Percentiles rank a stretch among this genome's conserved stretches.
Evolutionary conservation across 176 grass and related monocot species (phyloP).

Genomic region (Oryza meyeriana): DNA sequence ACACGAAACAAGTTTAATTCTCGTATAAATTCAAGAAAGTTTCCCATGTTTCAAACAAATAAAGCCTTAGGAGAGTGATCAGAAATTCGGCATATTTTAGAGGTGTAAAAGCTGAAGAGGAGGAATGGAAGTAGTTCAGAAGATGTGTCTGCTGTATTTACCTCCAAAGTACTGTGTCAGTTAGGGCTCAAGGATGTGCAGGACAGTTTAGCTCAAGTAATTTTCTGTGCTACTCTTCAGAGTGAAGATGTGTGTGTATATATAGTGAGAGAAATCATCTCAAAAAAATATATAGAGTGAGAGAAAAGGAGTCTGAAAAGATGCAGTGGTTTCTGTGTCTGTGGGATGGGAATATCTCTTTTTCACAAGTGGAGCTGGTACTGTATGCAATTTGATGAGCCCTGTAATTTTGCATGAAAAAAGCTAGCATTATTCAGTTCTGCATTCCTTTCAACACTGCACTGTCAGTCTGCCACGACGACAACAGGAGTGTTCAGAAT

Average conservation of each 20-base stretch:
- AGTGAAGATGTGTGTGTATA: not conserved
- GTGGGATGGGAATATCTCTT: conserved; percentile 5
- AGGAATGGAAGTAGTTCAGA: not conserved
- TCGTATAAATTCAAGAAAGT: not conserved
- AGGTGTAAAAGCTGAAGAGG: not conserved
- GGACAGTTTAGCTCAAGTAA: not conserved
- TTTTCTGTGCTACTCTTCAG: not conserved
- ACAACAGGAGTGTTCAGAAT: not conserved
- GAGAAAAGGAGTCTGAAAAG: conserved; percentile 27
- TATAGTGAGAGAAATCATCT: not conserved
- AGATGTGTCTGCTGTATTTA: not conserved
- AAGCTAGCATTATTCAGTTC: not conserved
- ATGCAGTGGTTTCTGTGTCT: conserved; percentile 17
- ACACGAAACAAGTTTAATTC: not conserved
- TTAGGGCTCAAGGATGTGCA: not conserved
- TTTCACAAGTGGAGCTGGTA: conserved; percentile 6
- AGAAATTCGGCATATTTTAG: not conserved
- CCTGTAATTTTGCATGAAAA: not conserved
- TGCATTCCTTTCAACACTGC: not conserved
- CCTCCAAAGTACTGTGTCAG: not conserved
- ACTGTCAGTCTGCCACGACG: not conserved
- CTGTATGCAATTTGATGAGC: conserved; percentile 11
- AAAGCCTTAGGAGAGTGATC: not conserved
- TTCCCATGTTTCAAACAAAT: not conserved
- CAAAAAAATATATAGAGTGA: conserved; percentile 21